Base-by-base conservation (phyloP, 805 yeast species). In the Candida orba region DNA sequence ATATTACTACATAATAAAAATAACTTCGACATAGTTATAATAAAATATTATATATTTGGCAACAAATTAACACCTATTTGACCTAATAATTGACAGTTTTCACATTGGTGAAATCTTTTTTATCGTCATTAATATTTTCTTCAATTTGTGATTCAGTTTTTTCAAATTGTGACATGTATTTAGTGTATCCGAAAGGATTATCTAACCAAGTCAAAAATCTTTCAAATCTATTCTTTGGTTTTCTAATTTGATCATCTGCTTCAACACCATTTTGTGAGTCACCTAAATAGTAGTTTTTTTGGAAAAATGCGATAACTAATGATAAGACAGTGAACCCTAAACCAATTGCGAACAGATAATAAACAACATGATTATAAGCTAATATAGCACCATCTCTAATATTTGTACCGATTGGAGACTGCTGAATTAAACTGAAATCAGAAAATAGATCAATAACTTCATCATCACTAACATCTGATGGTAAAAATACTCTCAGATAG, bases 231-330 rank as follows among this genome's bases (percentile, higher is more conserved):
- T 34, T 34, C 37, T 34, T 39, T 32, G 50, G 47, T 25, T 41
- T 34, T 9, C 35, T 27, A 33, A 47, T n/a, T n/a, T 40, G 39
- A 8, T 46, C 51, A 9, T 52, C 53, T 32, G 52, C 57, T 47
- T 63, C 67, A 42, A 64, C 53, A 24, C 63, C 62, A 49, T 65
- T 67, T 27, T 65, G 67, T 22, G 53, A 48, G 34, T 65, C 65
- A 37, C 68, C 68, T 41, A 66, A 51, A 46, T 58, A 64, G 52
- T 44, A 64, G 46, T 64, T 59, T 34, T 60, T 58, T 47, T 66
- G 69, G 52, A 60, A 61, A 17, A 59, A 52, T 7, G 62, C 48
- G 13, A 51, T 59, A 41, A 64, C 39, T 12, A 66, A 52, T 37
- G 63, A 50, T 33, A 65, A 53, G 36, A 53, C 44, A 25, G 58